phyloP scores from a whole-genome alignment of 192 early-diverging fungal genomes.

The Backusella parvicylindrica region DNA sequence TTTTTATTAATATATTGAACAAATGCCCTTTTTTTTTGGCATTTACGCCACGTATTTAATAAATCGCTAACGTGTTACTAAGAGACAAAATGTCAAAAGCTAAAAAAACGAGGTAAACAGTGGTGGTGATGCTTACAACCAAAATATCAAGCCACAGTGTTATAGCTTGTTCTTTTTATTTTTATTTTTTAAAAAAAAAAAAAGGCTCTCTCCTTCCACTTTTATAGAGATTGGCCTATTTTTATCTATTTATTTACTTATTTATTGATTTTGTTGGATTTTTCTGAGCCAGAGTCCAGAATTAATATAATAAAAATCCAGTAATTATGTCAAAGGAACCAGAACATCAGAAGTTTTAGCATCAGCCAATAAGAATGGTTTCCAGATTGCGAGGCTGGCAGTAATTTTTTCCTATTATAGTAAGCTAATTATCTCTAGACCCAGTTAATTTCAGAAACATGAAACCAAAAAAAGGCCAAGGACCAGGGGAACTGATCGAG shows the following conservation, averaged over 20 bases:
- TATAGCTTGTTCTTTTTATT: no score
- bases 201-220: no score
- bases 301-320: background rate
- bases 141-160: background rate
- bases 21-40: background rate
- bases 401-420: background rate
- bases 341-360: background rate
- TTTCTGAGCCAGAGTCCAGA: background rate
- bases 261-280: background rate
- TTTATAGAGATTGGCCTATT: background rate
- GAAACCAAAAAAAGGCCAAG: background rate
- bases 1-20: background rate
- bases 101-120: background rate
- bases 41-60: conserved; percentile 1
- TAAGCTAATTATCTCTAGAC: background rate
- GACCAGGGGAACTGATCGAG: background rate
- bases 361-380: background rate
- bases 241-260: background rate
- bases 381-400: background rate
- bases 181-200: no score
- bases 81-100: background rate
- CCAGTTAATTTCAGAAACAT: conserved; percentile 2
- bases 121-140: background rate
- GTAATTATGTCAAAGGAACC: background rate
- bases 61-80: background rate